These are phyloP conservation scores for Cercospora brassicicola DNA, from an alignment of 2,329 filamentous ascomycete species.

Conservation along the genomic window DNA sequence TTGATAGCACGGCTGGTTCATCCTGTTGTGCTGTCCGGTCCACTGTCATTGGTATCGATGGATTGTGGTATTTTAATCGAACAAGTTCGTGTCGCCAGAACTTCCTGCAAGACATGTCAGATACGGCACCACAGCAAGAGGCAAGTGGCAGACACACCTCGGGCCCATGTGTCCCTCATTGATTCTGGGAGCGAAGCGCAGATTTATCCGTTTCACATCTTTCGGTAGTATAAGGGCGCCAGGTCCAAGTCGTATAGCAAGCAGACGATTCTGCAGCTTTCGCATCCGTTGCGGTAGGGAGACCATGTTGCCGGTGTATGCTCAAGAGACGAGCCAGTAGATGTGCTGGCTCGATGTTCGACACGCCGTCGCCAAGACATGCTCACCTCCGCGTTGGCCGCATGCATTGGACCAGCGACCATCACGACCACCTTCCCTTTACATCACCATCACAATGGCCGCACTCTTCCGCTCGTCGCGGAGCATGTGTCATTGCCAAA, in stretches of 20 bases:
- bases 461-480: conserved; percentile 30
- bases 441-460: conserved; percentile 25
- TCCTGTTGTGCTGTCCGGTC: conserved; percentile 63
- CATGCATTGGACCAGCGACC: neutral
- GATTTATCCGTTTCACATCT: conserved; percentile 71
- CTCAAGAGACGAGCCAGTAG: neutral
- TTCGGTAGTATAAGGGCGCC: conserved; percentile 79
- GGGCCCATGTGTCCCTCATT: conserved; percentile 70
- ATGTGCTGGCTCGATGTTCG: neutral
- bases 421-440: neutral
- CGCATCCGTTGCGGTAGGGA: conserved; percentile 68
- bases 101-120: conserved; percentile 57
- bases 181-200: conserved; percentile 66
- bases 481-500: conserved; percentile 25
- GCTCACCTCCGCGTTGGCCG: conserved; percentile 1
- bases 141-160: conserved; percentile 52
- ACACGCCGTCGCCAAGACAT: conserved; percentile 4
- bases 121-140: conserved; percentile 32
- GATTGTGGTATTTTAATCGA: conserved; percentile 92
- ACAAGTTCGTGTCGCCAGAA: conserved; percentile 86
- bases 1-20: conserved; percentile 61
- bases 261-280: conserved; percentile 70
- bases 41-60: conserved; percentile 77
- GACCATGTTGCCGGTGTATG: conserved; percentile 46
- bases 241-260: conserved; percentile 74